Percentiles rank a stretch among this genome's conserved stretches.
These are phyloP conservation scores for Fusarium multiceps DNA, from an alignment of 2,329 filamentous ascomycete genomes.

Conservation along the genomic window DNA sequence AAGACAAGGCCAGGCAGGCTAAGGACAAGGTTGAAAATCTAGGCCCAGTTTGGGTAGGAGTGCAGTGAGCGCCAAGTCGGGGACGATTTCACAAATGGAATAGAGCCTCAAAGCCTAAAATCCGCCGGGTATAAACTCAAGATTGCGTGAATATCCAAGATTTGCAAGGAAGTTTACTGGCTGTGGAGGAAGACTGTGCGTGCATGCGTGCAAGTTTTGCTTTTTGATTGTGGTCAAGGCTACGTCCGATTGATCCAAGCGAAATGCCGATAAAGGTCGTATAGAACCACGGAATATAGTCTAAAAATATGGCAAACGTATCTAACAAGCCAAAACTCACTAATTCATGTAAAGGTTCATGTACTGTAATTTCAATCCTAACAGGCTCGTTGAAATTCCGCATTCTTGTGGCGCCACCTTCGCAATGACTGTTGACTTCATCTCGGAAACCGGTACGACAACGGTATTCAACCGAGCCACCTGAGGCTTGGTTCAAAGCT, in stretches of 20 bases:
- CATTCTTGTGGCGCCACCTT: neutral
- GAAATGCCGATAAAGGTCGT: neutral
- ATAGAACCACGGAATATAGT: neutral
- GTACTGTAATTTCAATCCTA: neutral
- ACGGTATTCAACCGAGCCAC: constrained; percentile 29
- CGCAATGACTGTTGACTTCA: neutral
- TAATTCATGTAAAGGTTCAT: neutral
- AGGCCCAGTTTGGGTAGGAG: constrained; percentile 29
- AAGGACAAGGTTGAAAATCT: constrained; percentile 36
- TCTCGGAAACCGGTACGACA: constrained; percentile 9
- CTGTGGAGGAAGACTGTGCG: constrained; percentile 7
- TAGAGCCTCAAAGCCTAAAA: constrained; percentile 33
- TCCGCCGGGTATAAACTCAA: constrained; percentile 26
- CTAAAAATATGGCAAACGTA: neutral
- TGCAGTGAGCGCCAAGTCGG: constrained; percentile 39
- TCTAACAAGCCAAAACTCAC: neutral
- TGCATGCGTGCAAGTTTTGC: constrained; percentile 16
- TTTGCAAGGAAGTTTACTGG: constrained; percentile 16
- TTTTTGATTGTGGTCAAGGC: constrained; percentile 6
- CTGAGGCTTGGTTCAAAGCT: constrained; percentile 26
- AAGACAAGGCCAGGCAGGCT: neutral
- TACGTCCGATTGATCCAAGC: neutral
- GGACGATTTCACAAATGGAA: constrained; percentile 39
- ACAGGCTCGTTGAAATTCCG: neutral
- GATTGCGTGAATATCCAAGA: constrained; percentile 33